phyloP scores from a whole-genome alignment of 2,329 filamentous ascomycete species.

The Herpotrichia juniperi region DNA sequence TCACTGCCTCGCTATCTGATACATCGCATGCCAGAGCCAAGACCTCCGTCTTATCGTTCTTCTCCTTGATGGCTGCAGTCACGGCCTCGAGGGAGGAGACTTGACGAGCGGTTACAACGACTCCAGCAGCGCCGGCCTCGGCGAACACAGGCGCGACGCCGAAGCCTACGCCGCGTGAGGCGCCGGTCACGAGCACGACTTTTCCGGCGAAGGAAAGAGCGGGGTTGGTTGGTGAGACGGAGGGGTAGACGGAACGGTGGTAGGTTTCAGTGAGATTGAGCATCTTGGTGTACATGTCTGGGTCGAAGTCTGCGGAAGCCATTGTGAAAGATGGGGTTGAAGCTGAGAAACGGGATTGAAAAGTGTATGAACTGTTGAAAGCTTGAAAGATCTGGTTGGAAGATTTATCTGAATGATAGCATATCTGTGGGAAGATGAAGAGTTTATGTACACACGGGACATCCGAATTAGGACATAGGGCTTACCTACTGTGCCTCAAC shows the following conservation, averaged over 20 bases:
- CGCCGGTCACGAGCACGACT: constrained; percentile 38
- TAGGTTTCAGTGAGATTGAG: constrained; percentile 19
- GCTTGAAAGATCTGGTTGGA: too few relatives aligned
- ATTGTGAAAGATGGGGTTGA: not conserved
- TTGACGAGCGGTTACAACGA: constrained; percentile 51
- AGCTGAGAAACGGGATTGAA: not conserved
- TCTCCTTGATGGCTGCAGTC: not conserved
- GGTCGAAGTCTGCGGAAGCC: constrained; percentile 12
- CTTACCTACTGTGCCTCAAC: too few relatives aligned
- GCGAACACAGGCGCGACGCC: constrained; percentile 39
- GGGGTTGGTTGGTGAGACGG: constrained; percentile 31
- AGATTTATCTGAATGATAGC: too few relatives aligned
- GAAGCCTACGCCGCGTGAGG: constrained; percentile 31
- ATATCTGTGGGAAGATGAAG: too few relatives aligned
- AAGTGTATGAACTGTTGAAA: too few relatives aligned
- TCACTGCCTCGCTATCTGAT: not conserved
- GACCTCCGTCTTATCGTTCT: not conserved
- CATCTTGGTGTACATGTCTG: constrained; percentile 18
- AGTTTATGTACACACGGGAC: too few relatives aligned
- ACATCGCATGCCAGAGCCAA: constrained; percentile 12
- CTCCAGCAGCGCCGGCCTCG: constrained; percentile 44
- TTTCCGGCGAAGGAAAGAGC: constrained; percentile 29
- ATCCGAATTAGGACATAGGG: too few relatives aligned
- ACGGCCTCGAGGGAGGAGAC: constrained; percentile 30
- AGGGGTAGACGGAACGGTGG: constrained; percentile 28